Evolutionary conservation across 2,329 filamentous ascomycete genomes (phyloP).

Genomic region (Didymella arachidicola): DNA sequence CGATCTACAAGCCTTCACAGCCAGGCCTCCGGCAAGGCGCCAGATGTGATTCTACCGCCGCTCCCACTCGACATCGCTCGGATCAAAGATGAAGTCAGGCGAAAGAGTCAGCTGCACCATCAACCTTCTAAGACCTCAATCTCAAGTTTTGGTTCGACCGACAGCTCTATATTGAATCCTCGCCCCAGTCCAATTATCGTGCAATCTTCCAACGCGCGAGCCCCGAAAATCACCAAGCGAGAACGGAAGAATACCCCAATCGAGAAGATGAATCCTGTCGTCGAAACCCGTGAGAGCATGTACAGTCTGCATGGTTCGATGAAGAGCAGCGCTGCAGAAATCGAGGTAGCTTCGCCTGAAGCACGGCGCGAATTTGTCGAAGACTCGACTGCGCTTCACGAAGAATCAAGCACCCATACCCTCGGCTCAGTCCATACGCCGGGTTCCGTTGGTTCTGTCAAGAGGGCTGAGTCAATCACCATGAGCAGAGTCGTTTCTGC

Average conservation of each 20-base stretch:
- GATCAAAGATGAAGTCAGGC: conserved; percentile 34
- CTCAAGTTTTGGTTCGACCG: conserved; percentile 52
- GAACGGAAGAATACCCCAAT: conserved; percentile 47
- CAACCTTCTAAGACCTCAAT: conserved; percentile 50
- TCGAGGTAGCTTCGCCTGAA: conserved; percentile 14
- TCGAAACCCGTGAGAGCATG: conserved; percentile 28
- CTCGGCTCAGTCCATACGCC: conserved; percentile 21
- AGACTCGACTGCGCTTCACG: conserved; percentile 10
- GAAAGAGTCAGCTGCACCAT: conserved; percentile 36
- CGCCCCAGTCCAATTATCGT: conserved; percentile 48
- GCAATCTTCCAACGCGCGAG: conserved; percentile 31
- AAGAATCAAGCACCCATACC: conserved; percentile 29
- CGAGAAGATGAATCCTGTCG: conserved; percentile 41
- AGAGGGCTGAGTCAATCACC: conserved; percentile 46
- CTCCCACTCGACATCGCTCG: conserved; percentile 48
- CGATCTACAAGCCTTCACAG: conserved; percentile 39
- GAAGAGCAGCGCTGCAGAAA: conserved; percentile 27
- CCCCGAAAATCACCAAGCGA: conserved; percentile 49
- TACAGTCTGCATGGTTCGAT: conserved; percentile 25
- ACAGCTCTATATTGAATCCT: conserved; percentile 52
- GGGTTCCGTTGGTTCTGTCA: conserved; percentile 32
- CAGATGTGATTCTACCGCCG: conserved; percentile 54
- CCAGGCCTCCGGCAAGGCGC: conserved; percentile 48
- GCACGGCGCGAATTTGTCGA: conserved; percentile 8
- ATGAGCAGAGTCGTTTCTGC: conserved; percentile 48